Conservation (phyloP, 257 asterid species). For the Primulina eburnea region DNA sequence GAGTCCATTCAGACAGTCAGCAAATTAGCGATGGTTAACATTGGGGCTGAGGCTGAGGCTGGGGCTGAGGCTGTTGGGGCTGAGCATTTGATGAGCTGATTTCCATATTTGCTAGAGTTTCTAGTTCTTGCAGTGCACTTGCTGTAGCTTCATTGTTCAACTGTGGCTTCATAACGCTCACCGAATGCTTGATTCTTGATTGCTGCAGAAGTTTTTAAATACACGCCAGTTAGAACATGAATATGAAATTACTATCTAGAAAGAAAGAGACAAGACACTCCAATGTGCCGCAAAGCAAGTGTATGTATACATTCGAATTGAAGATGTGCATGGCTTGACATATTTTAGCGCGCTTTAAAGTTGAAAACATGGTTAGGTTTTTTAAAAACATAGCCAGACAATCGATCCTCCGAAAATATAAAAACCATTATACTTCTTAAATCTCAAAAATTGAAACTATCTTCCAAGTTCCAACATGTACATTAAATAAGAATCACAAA, state of each 20-base stretch:
- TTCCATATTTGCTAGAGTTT: conserved; percentile 36
- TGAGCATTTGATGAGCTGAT: conserved; percentile 16
- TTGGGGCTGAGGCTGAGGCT: conserved; percentile 24
- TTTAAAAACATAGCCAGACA: too few relatives aligned
- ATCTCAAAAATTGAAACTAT: background rate
- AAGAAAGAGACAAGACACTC: background rate
- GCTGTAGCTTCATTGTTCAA: conserved; percentile 40
- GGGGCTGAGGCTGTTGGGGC: conserved; percentile 18
- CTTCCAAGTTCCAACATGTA: too few relatives aligned
- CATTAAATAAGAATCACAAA: too few relatives aligned
- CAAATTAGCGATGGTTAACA: conserved; percentile 28
- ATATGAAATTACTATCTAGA: too few relatives aligned
- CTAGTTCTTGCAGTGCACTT: conserved; percentile 59
- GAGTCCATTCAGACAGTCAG: background rate
- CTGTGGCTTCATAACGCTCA: conserved; percentile 45
- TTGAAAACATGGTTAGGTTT: too few relatives aligned
- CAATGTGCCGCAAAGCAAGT: background rate
- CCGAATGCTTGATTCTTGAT: conserved; percentile 48
- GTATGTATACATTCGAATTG: background rate
- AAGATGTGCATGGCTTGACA: background rate
- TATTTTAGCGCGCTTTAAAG: background rate
- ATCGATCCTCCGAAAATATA: too few relatives aligned
- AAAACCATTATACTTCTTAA: background rate
- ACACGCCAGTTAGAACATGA: background rate
- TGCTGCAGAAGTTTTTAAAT: conserved; percentile 40